These are phyloP conservation scores for Skeletonema potamos DNA, from an alignment of 108 stramenopile species.

Conservation along the genomic window DNA sequence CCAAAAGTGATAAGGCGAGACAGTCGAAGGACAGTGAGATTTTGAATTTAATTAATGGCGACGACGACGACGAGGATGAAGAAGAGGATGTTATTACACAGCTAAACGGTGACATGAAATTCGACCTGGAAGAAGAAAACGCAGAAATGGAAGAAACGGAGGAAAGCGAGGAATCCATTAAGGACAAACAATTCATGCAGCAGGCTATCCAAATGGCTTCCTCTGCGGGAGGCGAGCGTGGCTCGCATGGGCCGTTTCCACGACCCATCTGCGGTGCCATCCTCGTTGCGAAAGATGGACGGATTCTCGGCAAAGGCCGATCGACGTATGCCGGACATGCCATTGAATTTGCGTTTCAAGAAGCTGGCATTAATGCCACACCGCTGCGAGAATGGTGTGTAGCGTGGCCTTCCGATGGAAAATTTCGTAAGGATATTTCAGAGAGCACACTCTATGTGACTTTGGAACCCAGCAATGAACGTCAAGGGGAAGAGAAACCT, in stretches of 20 bases:
- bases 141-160: conserved; percentile 9
- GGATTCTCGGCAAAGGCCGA: conserved; percentile 58
- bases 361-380: conserved; percentile 63
- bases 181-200: conserved; percentile 48
- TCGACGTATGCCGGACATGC: conserved; percentile 61
- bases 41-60: background rate
- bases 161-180: conserved; percentile 33
- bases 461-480: conserved; percentile 62
- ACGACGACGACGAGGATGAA: background rate
- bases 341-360: conserved; percentile 54
- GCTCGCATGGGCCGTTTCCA: conserved; percentile 55
- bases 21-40: background rate
- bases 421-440: conserved; percentile 56
- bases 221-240: conserved; percentile 40
- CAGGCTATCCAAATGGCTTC: conserved; percentile 38
- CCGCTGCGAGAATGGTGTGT: conserved; percentile 82
- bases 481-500: conserved; percentile 65
- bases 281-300: conserved; percentile 61
- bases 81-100: background rate
- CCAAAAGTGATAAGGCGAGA: background rate
- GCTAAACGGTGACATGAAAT: background rate
- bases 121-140: background rate
- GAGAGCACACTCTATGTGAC: conserved; percentile 77
- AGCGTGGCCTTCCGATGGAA: conserved; percentile 57
- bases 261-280: conserved; percentile 65